Base-by-base conservation (phyloP, 108 stramenopile species). In the Nitzschia putrida region DNA sequence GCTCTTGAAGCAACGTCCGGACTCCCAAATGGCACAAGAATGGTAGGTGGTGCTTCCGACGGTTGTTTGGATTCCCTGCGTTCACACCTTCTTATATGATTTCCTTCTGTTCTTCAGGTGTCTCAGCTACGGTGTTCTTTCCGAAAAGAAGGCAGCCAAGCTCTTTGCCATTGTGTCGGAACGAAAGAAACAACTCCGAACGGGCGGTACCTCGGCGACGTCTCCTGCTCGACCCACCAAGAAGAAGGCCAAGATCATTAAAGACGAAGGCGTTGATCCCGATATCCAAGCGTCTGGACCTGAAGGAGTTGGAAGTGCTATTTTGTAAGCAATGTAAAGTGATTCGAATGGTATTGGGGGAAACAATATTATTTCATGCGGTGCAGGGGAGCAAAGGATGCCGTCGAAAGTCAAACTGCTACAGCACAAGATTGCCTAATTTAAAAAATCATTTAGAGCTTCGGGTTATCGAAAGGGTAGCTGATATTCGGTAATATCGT, bases 21-120 rank as follows among this genome's bases (percentile, higher is more conserved):
- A 89, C 43, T 85, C 83, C 26, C 74, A 63, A 53, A 94, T 94
- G 93, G 93, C 93, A 42, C 93, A 94, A 73, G 90, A 94, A 61
- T 94, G 90, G 90, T 90, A 57, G 16, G 18, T 45, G 47, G 45
- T 42, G 16, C 24, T 61, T 25, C 8, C 22, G 14, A 37, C 13
- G 22, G 60, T n/a, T n/a, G n/a, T n/a, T n/a, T n/a, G n/a, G n/a
- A 25, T 34, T 37, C 13, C n/a, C n/a, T 39, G 20, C 25, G 10
- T 39, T 13, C 58, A 60, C 53, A 59, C n/a, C n/a, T n/a, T n/a
- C n/a, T n/a, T n/a, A n/a, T n/a, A 10, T 23, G 29, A 23, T 29
- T 16, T 58, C 34, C 18, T 21, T 29, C 18, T 21, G 16, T 34
- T 47, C 24, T 42, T 18, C 24, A 86, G 85, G 85, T 94, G 93